Evolutionary conservation across 2,329 filamentous ascomycete genomes (phyloP).

Genomic region (Elsinoe arachidis): DNA sequence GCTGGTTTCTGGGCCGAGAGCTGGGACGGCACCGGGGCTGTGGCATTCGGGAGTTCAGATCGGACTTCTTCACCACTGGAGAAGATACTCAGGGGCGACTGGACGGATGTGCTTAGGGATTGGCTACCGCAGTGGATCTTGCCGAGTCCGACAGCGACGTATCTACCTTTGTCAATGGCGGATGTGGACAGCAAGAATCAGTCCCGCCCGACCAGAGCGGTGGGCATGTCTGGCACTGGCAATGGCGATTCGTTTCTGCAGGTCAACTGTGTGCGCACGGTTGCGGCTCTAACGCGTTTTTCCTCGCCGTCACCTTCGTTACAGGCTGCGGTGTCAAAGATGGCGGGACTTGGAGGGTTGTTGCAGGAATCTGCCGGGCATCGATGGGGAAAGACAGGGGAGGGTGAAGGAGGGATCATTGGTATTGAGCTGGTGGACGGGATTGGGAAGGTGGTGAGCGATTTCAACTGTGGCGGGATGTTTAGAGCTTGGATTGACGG

Average conservation of each 20-base stretch:
- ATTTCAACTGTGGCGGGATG: constrained; percentile 84
- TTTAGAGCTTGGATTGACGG: constrained; percentile 70
- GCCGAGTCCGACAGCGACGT: constrained; percentile 24
- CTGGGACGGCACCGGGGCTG: constrained; percentile 49
- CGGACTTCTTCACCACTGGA: constrained; percentile 20
- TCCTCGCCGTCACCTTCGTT: constrained; percentile 38
- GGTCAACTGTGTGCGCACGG: constrained; percentile 59
- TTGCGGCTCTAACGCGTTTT: constrained; percentile 65
- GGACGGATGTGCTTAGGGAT: constrained; percentile 48
- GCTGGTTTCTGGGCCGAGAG: constrained; percentile 88
- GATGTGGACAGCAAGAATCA: neutral
- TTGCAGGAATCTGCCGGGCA: constrained; percentile 65
- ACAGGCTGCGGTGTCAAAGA: constrained; percentile 50
- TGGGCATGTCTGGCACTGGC: constrained; percentile 40
- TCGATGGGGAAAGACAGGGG: constrained; percentile 63
- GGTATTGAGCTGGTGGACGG: constrained; percentile 56
- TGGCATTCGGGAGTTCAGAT: neutral
- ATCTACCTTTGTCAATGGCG: constrained; percentile 21
- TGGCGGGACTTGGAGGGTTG: constrained; percentile 64
- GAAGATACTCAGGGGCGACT: constrained; percentile 26
- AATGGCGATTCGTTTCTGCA: constrained; percentile 85
- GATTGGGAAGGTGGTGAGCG: constrained; percentile 55
- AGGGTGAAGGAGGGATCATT: constrained; percentile 80
- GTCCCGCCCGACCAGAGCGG: constrained; percentile 16
- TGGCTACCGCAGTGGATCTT: constrained; percentile 43